Evolutionary conservation across 2,329 filamentous ascomycete genomes (phyloP).

Genomic region (Macrophomina phaseolina): DNA sequence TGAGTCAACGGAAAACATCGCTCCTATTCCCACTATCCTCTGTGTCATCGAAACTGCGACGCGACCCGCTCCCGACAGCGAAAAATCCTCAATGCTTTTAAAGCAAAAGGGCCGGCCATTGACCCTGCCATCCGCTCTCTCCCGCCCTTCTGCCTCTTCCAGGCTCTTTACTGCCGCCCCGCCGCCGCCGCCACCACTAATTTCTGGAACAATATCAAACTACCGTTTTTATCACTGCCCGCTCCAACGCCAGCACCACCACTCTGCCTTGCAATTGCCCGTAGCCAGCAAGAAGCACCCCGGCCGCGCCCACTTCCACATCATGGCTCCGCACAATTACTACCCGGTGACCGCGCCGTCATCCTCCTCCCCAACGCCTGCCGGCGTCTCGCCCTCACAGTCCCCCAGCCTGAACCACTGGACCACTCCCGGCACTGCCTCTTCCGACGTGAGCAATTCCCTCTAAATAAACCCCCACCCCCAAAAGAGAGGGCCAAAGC

Average conservation of each 20-base stretch:
- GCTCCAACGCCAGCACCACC: not conserved
- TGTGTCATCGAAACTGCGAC: conserved; percentile 12
- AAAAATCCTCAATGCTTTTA: not conserved
- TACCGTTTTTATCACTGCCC: not conserved
- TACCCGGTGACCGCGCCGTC: conserved; percentile 16
- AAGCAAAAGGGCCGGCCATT: not conserved
- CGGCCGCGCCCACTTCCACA: conserved; percentile 4
- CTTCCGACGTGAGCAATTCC: conserved; percentile 50
- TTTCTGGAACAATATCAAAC: not conserved
- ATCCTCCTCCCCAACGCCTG: not conserved
- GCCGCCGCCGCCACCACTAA: not conserved
- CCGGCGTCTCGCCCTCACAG: conserved; percentile 10
- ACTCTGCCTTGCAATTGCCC: no score
- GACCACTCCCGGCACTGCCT: conserved; percentile 56
- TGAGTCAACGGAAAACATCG: conserved; percentile 19
- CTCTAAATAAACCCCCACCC: not conserved
- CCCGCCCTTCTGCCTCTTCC: not conserved
- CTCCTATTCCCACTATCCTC: not conserved
- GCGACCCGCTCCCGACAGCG: not conserved
- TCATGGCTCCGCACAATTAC: conserved; percentile 15
- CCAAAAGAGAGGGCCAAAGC: not conserved
- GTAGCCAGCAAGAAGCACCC: no score
- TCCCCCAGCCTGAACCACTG: conserved; percentile 35
- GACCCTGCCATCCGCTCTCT: not conserved
- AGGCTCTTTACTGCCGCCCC: not conserved